Base-by-base conservation (phyloP, 495 filamentous ascomycete genomes). In the Penicillium antarcticum region DNA sequence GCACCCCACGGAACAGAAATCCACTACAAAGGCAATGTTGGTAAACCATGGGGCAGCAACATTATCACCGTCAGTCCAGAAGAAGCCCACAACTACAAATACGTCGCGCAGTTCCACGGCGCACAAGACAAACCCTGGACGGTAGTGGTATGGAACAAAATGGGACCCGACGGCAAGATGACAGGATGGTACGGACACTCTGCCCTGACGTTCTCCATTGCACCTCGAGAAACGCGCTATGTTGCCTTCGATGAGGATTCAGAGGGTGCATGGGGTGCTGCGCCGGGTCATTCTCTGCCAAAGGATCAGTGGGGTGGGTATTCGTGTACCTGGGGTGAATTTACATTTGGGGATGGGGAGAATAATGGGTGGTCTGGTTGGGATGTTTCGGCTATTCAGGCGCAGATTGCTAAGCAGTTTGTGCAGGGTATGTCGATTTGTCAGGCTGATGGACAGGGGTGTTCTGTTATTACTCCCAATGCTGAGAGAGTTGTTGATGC, bases 91-190 rank as follows among this genome's bases (percentile, higher is more conserved):
- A 42, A 51, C 1, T 72, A 77, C 60, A 68, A 78, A 21, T 82
- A 79, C 65, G 76, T 78, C 18, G 69, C 65, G 31, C 68, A 69
- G 31, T 74, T 81, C 59, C 58, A 42, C 26, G 75, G 76, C 35
- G 53, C 60, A 32, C 65, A 68, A 41, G 55, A 50, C 5, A 45
- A 63, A 24, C 38, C 66, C 5, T 75, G 74, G 65, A 74, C 67
- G 6, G 67, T 80, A 31, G 63, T 63, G 10, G 42, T 82, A 58
- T 83, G 80, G 80, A 79, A 82, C 68, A 83, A 82, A 60, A 53
- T 71, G 46, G 77, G 71, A 2, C 66, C 68, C 0, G 71, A 76
- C 42, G 66, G 62, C 10, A 61, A 68, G 21, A 54, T 76, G 53
- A 58, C 63, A 34, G 70, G 77, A n/a, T 79, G 71, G 62, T 78